Evolutionary conservation across 768 basidiomycete species (phyloP), one percentile per base, ranked within the genome.

Genomic region (Termitomyces sp.): DNA sequence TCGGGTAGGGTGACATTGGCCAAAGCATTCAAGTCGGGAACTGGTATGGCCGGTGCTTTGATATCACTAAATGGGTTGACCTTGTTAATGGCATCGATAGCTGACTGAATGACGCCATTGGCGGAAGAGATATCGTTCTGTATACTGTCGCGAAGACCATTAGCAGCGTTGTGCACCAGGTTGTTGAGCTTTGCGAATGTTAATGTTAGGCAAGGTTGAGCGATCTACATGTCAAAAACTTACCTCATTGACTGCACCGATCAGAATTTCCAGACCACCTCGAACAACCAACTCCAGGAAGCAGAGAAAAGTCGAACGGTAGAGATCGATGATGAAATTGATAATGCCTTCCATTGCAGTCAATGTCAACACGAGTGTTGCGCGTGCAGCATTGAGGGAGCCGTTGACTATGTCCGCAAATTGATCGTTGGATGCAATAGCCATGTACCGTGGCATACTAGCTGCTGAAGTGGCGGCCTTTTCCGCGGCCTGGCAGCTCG

Each of bases 221-320:
- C 32, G 42, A 37, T 40, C 14, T n/a, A 36, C 5, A 34, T 52
- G 47, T 8, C 10, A 33, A 42, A 22, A 32, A 68, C 85, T 60
- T 63, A 95, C 95, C 76, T 89, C 89, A 62, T 93, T 77, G 0
- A 94, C 91, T 6, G 93, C 93, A 48, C 76, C 79, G 50, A 97
- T 92, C 46, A 97, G 75, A 55, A 98, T 74, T 26, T 84, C 80
- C 52, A 99, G 77, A 6, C 82, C 88, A 18, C 94, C 94, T 30
- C 86, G 81, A 10, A 99, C 85, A 24, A 91, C 86, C 44, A 98
- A 80, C 71, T 98, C 94, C 62, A 97, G 75, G 64, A 97, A 94
- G 71, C 96, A 99, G 53, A 99, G 80, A 67, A 96, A 87, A 3
- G 95, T 91, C 3, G 94, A 95, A 40, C 95, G 88, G 69, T 97